These are phyloP conservation scores for Groenewaldozyma sp. DNA, from an alignment of 1,139 yeast genomes.

Conservation along the genomic window DNA sequence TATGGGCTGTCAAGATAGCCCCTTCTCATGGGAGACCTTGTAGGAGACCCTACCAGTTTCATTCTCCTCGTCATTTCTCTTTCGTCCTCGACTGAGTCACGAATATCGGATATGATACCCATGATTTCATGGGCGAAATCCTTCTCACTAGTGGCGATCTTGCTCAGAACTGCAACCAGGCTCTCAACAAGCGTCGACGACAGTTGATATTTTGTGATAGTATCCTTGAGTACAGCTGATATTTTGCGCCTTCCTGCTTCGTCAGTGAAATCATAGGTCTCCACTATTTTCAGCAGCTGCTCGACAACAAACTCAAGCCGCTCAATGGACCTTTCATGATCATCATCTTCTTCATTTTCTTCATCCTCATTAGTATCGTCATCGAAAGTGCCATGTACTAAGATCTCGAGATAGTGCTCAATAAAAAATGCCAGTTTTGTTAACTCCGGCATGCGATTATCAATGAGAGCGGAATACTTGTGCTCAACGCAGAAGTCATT, in stretches of 20 bases:
- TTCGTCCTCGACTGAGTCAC: slow-evolving; percentile 46
- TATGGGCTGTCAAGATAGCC: background rate
- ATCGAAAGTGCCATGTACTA: slow-evolving; percentile 39
- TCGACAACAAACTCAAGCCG: slow-evolving; percentile 69
- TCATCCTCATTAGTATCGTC: no score
- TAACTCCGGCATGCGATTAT: slow-evolving; percentile 72
- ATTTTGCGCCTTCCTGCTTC: slow-evolving; percentile 84
- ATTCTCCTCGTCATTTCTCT: background rate
- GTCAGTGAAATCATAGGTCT: slow-evolving; percentile 77
- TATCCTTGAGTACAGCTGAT: slow-evolving; percentile 55
- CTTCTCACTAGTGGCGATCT: slow-evolving; percentile 65
- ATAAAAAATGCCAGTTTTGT: slow-evolving; percentile 56
- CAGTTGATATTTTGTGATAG: slow-evolving; percentile 31
- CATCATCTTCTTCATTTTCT: slow-evolving; percentile 1
- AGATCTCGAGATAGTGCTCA: slow-evolving; percentile 42
- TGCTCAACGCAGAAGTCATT: slow-evolving; percentile 51
- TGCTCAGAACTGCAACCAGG: slow-evolving; percentile 57
- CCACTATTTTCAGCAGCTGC: slow-evolving; percentile 61
- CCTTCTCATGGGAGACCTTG: background rate
- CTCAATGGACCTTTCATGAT: slow-evolving; percentile 14
- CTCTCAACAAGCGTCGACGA: slow-evolving; percentile 46
- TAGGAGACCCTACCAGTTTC: background rate
- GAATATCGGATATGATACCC: slow-evolving; percentile 79
- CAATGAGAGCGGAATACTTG: slow-evolving; percentile 46
- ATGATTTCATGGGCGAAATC: slow-evolving; percentile 78